Evolutionary conservation across 1,284 basidiomycete genomes (phyloP).

Genomic region (Omphalotus olearius): DNA sequence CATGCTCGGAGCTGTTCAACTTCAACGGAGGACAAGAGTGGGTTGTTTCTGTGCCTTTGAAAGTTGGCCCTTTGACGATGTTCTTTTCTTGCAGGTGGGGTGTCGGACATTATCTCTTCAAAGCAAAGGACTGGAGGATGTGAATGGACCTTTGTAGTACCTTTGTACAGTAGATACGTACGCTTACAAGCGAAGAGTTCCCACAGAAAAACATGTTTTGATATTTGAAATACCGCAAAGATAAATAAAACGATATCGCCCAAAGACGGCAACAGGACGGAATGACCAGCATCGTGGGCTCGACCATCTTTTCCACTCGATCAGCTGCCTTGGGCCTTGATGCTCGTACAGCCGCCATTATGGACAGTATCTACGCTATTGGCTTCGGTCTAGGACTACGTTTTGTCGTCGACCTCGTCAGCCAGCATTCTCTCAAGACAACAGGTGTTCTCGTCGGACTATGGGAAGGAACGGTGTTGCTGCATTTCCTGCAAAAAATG

Average conservation of each 20-base stretch:
- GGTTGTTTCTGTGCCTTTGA: conserved; percentile 21
- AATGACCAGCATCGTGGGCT: conserved; percentile 30
- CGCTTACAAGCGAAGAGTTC: too few relatives aligned
- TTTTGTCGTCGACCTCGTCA: conserved; percentile 42
- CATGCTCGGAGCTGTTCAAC: conserved; percentile 72
- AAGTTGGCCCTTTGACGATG: neutral
- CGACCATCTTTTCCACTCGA: conserved; percentile 34
- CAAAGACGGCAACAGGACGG: neutral
- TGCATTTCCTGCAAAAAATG: conserved; percentile 63
- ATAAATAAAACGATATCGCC: too few relatives aligned
- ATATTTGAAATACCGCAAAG: too few relatives aligned
- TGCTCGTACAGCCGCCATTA: conserved; percentile 33
- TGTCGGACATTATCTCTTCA: conserved; percentile 22
- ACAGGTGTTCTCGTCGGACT: conserved; percentile 60
- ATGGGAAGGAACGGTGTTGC: conserved; percentile 71
- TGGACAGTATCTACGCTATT: conserved; percentile 55
- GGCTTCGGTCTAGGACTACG: conserved; percentile 47
- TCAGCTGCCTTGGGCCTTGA: conserved; percentile 30
- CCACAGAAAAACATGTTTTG: too few relatives aligned
- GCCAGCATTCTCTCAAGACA: conserved; percentile 41
- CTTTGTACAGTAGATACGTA: too few relatives aligned
- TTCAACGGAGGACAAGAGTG: conserved; percentile 64
- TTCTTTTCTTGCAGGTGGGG: conserved; percentile 18
- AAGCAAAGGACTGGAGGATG: conserved; percentile 8
- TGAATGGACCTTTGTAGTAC: neutral